Evolutionary conservation across 768 basidiomycete species (phyloP).

Genomic region (Termitomyces sp.): DNA sequence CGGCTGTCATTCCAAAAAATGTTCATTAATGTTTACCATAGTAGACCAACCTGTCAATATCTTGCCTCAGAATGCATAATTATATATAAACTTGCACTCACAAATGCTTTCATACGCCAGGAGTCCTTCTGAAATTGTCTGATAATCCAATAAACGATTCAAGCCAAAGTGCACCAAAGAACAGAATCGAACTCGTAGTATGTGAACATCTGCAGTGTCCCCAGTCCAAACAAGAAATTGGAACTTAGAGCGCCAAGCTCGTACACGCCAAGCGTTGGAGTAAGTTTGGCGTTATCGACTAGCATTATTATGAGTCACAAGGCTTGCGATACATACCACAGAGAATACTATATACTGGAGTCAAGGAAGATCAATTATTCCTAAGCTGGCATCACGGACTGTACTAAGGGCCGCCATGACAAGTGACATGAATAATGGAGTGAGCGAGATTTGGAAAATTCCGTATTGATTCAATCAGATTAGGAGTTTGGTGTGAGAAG

Average conservation of each 20-base stretch:
- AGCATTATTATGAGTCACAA: not conserved
- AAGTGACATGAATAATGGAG: not conserved
- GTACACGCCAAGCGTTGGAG: not conserved
- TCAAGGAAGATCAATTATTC: not conserved
- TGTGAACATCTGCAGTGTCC: not conserved
- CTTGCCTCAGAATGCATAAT: not conserved
- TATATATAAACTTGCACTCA: not conserved
- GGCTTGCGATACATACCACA: not conserved
- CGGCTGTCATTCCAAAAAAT: not conserved
- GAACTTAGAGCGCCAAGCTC: constrained; percentile 2
- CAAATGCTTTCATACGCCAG: constrained; percentile 2
- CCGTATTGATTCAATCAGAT: not conserved
- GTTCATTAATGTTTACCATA: constrained; percentile 1
- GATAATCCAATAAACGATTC: not conserved
- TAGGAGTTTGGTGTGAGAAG: not conserved
- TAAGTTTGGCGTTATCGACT: not conserved
- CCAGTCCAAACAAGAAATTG: constrained; percentile 1
- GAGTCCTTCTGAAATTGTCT: constrained; percentile 9
- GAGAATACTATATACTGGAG: not conserved
- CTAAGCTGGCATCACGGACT: not conserved
- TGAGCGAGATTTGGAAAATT: not conserved
- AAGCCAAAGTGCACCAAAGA: not conserved
- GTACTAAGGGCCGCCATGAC: not conserved
- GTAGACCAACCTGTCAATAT: constrained; percentile 3
- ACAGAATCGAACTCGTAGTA: constrained; percentile 2